These are phyloP conservation scores for Fonsecaea pugnacius DNA, from an alignment of 2,329 filamentous ascomycete genomes.

Conservation along the genomic window DNA sequence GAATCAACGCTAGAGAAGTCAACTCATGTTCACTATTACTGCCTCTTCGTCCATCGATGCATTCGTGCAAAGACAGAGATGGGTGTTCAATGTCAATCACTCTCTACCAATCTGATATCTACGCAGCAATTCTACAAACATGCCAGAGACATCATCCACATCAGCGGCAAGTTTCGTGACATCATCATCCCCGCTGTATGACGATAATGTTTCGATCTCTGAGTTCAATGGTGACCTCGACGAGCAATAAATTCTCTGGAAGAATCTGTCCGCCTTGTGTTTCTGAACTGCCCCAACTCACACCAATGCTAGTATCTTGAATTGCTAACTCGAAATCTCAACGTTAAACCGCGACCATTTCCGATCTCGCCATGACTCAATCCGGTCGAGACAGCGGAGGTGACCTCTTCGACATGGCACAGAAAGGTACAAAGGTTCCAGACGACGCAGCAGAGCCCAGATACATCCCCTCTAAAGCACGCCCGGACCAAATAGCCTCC, in stretches of 20 bases:
- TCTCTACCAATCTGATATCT: neutral
- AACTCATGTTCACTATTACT: neutral
- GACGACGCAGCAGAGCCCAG: slow-evolving; percentile 53
- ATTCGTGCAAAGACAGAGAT: neutral
- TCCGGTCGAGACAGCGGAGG: slow-evolving; percentile 43
- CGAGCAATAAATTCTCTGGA: neutral
- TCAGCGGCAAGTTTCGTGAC: slow-evolving; percentile 16
- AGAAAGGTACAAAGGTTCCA: slow-evolving; percentile 46
- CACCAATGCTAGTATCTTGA: neutral
- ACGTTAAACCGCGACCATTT: neutral
- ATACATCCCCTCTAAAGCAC: slow-evolving; percentile 54
- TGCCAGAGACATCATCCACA: neutral
- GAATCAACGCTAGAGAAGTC: neutral
- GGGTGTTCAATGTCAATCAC: neutral
- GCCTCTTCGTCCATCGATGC: neutral
- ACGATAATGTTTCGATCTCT: slow-evolving; percentile 15
- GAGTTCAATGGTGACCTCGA: neutral
- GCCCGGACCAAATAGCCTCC: slow-evolving; percentile 51
- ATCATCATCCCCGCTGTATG: slow-evolving; percentile 28
- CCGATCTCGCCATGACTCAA: slow-evolving; percentile 17
- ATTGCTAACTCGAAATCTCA: neutral
- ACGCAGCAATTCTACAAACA: slow-evolving; percentile 4
- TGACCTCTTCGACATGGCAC: slow-evolving; percentile 47
- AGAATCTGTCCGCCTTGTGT: neutral
- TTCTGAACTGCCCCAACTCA: neutral